These are phyloP conservation scores for Colletotrichum costaricense DNA, from an alignment of 2,329 filamentous ascomycete species.

Conservation along the genomic window DNA sequence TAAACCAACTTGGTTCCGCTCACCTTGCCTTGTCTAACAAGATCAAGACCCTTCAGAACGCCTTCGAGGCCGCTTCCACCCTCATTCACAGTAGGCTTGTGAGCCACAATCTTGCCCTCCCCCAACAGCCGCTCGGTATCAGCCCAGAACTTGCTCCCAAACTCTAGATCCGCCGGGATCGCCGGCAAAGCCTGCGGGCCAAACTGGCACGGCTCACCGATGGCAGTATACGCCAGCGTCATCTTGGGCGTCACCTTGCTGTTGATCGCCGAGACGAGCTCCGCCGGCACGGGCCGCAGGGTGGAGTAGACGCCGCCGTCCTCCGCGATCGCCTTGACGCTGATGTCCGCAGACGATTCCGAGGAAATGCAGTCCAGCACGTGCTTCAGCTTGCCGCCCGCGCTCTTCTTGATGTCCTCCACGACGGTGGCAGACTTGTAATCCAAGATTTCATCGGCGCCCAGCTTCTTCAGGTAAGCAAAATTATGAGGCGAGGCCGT, in stretches of 20 bases:
- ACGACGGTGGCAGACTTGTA: background rate
- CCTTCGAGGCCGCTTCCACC: background rate
- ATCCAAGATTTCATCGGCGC: background rate
- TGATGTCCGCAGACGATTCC: background rate
- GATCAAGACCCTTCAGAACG: background rate
- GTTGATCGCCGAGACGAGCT: background rate
- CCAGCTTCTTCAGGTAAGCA: background rate
- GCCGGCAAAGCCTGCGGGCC: background rate
- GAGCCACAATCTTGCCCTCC: background rate
- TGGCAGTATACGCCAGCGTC: background rate
- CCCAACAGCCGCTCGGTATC: background rate
- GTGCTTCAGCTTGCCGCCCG: background rate
- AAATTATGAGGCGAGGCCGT: background rate
- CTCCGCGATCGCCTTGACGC: background rate
- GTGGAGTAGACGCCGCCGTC: background rate
- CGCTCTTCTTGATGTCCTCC: background rate
- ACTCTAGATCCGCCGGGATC: background rate
- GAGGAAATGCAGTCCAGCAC: background rate
- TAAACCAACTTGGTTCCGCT: background rate
- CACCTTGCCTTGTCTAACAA: background rate
- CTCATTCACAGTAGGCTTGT: background rate
- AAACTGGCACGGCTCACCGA: background rate
- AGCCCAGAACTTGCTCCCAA: background rate
- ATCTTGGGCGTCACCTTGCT: background rate
- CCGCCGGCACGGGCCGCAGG: background rate